These are phyloP conservation scores for Ustanciosporium gigantosporum DNA, from an alignment of 1,284 basidiomycete genomes.

Conservation along the genomic window DNA sequence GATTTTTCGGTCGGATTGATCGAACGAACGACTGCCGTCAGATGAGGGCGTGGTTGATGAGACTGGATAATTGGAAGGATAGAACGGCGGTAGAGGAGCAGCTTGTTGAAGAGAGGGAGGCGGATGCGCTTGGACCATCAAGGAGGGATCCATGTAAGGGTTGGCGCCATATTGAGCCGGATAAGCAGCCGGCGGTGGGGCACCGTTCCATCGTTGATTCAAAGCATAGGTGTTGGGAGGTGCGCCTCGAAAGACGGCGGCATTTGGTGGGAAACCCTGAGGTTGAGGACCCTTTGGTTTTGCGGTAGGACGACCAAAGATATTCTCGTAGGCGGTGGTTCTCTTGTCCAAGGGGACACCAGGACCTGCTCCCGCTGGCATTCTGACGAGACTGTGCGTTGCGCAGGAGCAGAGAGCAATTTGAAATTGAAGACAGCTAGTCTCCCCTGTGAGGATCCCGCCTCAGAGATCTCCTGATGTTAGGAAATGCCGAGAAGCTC, in stretches of 20 bases:
- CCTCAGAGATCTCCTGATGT: too few species aligned
- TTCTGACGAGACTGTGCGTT: slow-evolving; percentile 3
- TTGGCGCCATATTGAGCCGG: slow-evolving; percentile 8
- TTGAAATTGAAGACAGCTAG: too few species aligned
- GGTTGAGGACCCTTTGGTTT: slow-evolving; percentile 49
- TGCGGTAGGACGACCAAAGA: slow-evolving; percentile 54
- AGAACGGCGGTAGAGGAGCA: slow-evolving; percentile 10
- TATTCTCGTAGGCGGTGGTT: slow-evolving; percentile 56
- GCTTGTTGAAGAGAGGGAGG: too few species aligned
- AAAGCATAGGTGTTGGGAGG: slow-evolving; percentile 24
- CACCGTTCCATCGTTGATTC: slow-evolving; percentile 38
- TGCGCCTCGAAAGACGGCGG: slow-evolving; percentile 12
- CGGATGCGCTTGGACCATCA: slow-evolving; percentile 6
- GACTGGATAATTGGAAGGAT: too few species aligned
- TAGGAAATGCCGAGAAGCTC: too few species aligned
- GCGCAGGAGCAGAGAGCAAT: slow-evolving; percentile 17
- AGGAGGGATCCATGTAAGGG: slow-evolving; percentile 18
- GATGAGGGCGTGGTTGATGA: too few species aligned
- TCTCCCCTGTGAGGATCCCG: too few species aligned
- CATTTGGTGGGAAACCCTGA: slow-evolving; percentile 3
- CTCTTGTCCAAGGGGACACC: slow-evolving; percentile 49
- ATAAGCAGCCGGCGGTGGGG: slow-evolving; percentile 6
- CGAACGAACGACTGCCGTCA: slow-evolving; percentile 3
- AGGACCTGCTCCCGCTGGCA: slow-evolving; percentile 34
- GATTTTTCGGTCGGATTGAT: slow-evolving; percentile 19